These are phyloP conservation scores for Podila horticola DNA, from an alignment of 192 early-diverging fungal species.

Conservation along the genomic window DNA sequence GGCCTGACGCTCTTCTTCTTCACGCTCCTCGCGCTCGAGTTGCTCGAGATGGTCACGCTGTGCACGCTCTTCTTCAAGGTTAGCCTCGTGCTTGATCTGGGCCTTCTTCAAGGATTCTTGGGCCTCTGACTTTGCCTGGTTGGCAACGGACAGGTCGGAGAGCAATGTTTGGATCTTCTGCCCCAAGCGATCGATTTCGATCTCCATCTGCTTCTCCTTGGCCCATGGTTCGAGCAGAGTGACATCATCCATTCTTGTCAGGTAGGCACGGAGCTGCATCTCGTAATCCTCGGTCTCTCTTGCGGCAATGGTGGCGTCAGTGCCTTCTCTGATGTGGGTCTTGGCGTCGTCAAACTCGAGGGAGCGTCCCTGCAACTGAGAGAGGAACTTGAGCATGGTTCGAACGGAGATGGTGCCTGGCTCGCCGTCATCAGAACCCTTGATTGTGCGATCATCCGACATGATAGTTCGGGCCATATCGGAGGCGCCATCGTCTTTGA, in stretches of 20 bases:
- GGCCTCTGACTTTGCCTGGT: slow-evolving; percentile 25
- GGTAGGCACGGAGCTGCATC: slow-evolving; percentile 27
- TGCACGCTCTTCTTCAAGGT: slow-evolving; percentile 38
- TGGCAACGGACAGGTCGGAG: slow-evolving; percentile 12
- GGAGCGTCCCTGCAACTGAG: slow-evolving; percentile 38
- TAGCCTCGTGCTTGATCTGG: slow-evolving; percentile 14
- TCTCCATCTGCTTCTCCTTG: slow-evolving; percentile 42
- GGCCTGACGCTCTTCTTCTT: slow-evolving; percentile 24
- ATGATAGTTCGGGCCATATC: neutral
- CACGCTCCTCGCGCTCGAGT: slow-evolving; percentile 30
- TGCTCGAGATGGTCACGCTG: slow-evolving; percentile 32
- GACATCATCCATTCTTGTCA: slow-evolving; percentile 25
- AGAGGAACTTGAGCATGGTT: slow-evolving; percentile 50
- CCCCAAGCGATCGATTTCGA: slow-evolving; percentile 32
- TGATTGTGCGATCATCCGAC: neutral
- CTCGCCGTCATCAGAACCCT: neutral
- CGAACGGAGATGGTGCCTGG: slow-evolving; percentile 31
- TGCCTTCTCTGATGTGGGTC: slow-evolving; percentile 25
- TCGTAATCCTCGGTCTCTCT: slow-evolving; percentile 22
- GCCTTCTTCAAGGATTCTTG: slow-evolving; percentile 13
- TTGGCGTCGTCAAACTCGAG: neutral
- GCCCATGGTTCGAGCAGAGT: slow-evolving; percentile 46
- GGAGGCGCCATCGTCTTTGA: neutral
- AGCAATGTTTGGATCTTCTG: slow-evolving; percentile 37
- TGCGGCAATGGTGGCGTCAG: slow-evolving; percentile 15